phyloP scores from a whole-genome alignment of 1,284 basidiomycete genomes.

The Irpex sp. region DNA sequence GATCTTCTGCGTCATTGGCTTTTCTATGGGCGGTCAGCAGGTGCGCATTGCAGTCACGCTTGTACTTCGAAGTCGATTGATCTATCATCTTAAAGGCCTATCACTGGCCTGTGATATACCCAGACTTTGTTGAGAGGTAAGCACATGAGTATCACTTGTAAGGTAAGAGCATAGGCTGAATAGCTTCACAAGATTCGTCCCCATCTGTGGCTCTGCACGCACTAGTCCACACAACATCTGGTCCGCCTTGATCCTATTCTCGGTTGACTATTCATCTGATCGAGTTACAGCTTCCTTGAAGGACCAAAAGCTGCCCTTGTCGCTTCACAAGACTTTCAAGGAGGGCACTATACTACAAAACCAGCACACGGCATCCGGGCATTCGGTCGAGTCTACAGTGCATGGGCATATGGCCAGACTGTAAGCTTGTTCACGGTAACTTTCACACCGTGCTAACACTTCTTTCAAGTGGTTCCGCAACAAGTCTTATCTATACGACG shows the following conservation, averaged over 20 bases:
- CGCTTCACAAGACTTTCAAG: slow-evolving; percentile 55
- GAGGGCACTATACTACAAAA: slow-evolving; percentile 46
- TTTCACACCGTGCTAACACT: not conserved
- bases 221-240: slow-evolving; percentile 61
- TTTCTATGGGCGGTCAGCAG: slow-evolving; percentile 64
- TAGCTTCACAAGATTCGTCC: slow-evolving; percentile 35
- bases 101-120: slow-evolving; percentile 58
- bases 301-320: slow-evolving; percentile 53
- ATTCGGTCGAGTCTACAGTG: slow-evolving; percentile 54
- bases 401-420: slow-evolving; percentile 59
- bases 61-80: not conserved
- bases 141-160: not conserved
- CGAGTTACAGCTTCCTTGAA: slow-evolving; percentile 48
- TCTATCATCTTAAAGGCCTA: slow-evolving; percentile 41
- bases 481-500: slow-evolving; percentile 40
- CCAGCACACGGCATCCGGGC: slow-evolving; percentile 51
- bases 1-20: slow-evolving; percentile 49
- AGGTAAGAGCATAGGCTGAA: not conserved
- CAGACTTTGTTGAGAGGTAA: slow-evolving; percentile 52
- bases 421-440: slow-evolving; percentile 25
- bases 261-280: not conserved
- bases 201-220: slow-evolving; percentile 55
- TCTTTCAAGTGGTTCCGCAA: slow-evolving; percentile 51
- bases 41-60: slow-evolving; percentile 20
- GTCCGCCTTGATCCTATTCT: slow-evolving; percentile 26